phyloP scores from a whole-genome alignment of 495 filamentous ascomycete genomes.

The Neurospora sp. region DNA sequence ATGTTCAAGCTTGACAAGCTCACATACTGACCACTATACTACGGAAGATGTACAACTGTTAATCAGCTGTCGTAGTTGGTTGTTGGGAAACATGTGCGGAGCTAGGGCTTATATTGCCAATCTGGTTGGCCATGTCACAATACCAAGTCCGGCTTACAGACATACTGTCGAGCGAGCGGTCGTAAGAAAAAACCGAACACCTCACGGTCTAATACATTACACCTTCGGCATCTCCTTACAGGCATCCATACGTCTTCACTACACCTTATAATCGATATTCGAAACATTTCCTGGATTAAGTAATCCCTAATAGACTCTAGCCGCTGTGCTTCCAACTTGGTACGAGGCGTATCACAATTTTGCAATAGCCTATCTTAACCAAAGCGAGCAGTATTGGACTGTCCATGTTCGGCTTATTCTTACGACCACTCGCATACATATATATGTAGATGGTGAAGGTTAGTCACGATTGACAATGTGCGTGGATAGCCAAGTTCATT shows the following conservation, averaged over 20 bases:
- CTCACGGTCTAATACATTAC: too few relatives aligned
- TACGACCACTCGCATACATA: neutral
- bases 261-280: too few relatives aligned
- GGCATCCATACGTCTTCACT: too few relatives aligned
- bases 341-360: too few relatives aligned
- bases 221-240: too few relatives aligned
- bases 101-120: neutral
- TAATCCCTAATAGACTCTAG: too few relatives aligned
- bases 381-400: too few relatives aligned
- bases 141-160: neutral
- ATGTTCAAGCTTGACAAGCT: neutral
- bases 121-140: neutral
- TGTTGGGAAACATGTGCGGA: accelerated
- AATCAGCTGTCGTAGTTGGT: neutral
- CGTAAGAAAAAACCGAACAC: too few relatives aligned
- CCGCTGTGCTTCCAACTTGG: too few relatives aligned
- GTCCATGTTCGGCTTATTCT: neutral
- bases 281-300: too few relatives aligned
- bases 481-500: neutral
- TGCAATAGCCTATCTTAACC: too few relatives aligned
- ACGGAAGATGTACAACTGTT: neutral
- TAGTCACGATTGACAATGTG: neutral
- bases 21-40: neutral
- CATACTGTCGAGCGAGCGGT: neutral
- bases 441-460: neutral